Evolutionary conservation across 2,329 filamentous ascomycete species (phyloP).

Genomic region (Cladosporium sp.): DNA sequence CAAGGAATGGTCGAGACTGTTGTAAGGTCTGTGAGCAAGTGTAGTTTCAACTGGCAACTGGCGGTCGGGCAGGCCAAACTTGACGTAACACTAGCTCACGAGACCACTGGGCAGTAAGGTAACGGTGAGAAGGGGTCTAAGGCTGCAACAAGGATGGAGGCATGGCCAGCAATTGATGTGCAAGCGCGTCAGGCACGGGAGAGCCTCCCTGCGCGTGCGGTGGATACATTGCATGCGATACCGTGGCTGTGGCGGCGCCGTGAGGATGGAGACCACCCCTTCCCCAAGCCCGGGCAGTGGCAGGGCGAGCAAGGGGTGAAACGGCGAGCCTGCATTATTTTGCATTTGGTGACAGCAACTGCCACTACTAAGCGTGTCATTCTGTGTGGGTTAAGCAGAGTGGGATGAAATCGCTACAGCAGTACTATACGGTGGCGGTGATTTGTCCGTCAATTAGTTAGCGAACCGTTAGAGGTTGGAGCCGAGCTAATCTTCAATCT

Average conservation of each 20-base stretch:
- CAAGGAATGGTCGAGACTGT: constrained; percentile 11
- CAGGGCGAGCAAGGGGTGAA: constrained; percentile 31
- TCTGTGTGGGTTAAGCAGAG: neutral
- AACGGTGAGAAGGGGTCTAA: constrained; percentile 18
- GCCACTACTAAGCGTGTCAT: neutral
- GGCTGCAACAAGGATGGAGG: constrained; percentile 3
- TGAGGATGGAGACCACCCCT: constrained; percentile 15
- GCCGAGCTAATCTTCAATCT: constrained; percentile 16
- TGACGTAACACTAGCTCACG: constrained; percentile 24
- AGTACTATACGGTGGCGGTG: neutral
- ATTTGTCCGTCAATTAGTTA: neutral
- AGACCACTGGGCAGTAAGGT: constrained; percentile 16
- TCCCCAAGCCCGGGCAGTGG: constrained; percentile 20
- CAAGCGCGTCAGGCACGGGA: constrained; percentile 25
- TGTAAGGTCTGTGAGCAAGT: constrained; percentile 10
- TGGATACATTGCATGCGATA: constrained; percentile 23
- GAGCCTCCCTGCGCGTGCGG: constrained; percentile 16
- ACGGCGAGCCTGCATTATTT: constrained; percentile 17
- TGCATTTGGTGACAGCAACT: constrained; percentile 3
- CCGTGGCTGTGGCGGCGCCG: constrained; percentile 19
- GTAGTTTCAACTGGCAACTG: constrained; percentile 26
- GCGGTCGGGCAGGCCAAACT: constrained; percentile 22
- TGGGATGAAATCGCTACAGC: neutral
- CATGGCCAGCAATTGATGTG: constrained; percentile 11
- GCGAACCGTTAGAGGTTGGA: constrained; percentile 17